phyloP scores from a whole-genome alignment of 495 filamentous ascomycete species.

The Penicillium longicatenatum region DNA sequence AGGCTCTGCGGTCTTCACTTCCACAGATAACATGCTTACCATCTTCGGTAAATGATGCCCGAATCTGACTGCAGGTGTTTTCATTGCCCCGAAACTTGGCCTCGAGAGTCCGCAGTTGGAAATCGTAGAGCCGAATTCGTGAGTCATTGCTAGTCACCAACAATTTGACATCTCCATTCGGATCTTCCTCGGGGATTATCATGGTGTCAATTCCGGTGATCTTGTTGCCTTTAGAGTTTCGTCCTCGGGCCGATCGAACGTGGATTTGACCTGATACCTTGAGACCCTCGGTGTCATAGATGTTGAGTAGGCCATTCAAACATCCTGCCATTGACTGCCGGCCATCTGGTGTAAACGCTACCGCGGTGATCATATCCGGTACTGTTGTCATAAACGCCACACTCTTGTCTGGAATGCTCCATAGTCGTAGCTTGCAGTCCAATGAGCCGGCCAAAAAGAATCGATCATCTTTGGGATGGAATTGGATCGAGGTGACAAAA shows the following conservation, averaged over 20 bases:
- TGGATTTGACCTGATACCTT: slow-evolving; percentile 83
- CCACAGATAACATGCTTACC: slow-evolving; percentile 88
- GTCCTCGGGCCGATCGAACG: slow-evolving; percentile 84
- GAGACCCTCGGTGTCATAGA: slow-evolving; percentile 94
- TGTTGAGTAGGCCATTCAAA: slow-evolving; percentile 80
- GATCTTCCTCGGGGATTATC: slow-evolving; percentile 57
- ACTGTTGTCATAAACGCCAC: slow-evolving; percentile 85
- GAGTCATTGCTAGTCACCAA: slow-evolving; percentile 96
- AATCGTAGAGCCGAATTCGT: slow-evolving; percentile 85
- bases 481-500: slow-evolving; percentile 91
- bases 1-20: slow-evolving; percentile 85
- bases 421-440: slow-evolving; percentile 88
- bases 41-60: slow-evolving; percentile 86
- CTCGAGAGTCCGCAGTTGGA: slow-evolving; percentile 79
- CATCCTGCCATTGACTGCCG: slow-evolving; percentile 87
- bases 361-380: slow-evolving; percentile 89
- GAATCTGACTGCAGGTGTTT: slow-evolving; percentile 90
- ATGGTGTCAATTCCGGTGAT: slow-evolving; percentile 93
- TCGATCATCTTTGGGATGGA: slow-evolving; percentile 92
- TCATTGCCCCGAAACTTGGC: slow-evolving; percentile 92
- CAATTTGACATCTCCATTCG: slow-evolving; percentile 77
- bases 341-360: slow-evolving; percentile 91
- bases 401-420: slow-evolving; percentile 96
- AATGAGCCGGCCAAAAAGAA: slow-evolving; percentile 96
- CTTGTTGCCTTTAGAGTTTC: slow-evolving; percentile 95